phyloP scores from a whole-genome alignment of 768 basidiomycete genomes.

The Coprinopsis strossmayeri region DNA sequence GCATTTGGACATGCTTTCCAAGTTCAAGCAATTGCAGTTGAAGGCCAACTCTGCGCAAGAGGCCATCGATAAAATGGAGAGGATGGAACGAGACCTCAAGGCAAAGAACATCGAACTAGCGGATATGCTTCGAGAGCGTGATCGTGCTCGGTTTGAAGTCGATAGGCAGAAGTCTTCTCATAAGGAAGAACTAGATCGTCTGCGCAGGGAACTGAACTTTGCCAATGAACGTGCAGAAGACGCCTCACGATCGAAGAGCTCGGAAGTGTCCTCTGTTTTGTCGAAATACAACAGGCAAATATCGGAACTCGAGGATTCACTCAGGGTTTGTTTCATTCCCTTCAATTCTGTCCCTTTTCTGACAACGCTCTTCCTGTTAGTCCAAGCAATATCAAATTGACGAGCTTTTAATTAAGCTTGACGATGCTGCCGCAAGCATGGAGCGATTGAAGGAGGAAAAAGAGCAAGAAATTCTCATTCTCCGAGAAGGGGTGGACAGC shows the following conservation, averaged over 20 bases:
- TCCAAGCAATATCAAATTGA: slow-evolving; percentile 96
- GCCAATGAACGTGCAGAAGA: slow-evolving; percentile 99
- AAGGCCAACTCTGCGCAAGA: slow-evolving; percentile 99
- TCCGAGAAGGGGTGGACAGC: slow-evolving; percentile 92
- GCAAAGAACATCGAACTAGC: slow-evolving; percentile 98
- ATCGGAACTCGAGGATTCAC: slow-evolving; percentile 91
- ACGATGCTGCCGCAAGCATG: slow-evolving; percentile 66
- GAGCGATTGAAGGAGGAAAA: slow-evolving; percentile 90
- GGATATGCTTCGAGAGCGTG: slow-evolving; percentile 97
- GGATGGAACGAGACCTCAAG: slow-evolving; percentile 97
- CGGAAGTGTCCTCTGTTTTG: slow-evolving; percentile 84
- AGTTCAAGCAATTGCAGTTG: slow-evolving; percentile 95
- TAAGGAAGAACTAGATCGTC: slow-evolving; percentile 89
- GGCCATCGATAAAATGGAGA: slow-evolving; percentile 95
- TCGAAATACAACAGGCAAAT: slow-evolving; percentile 94
- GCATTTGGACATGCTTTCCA: slow-evolving; percentile 94
- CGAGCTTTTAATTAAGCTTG: slow-evolving; percentile 77
- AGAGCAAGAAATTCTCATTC: slow-evolving; percentile 92
- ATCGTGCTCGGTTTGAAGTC: slow-evolving; percentile 91
- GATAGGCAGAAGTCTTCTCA: slow-evolving; percentile 91
- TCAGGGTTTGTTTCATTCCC: slow-evolving; percentile 53
- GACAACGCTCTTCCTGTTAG: slow-evolving; percentile 31
- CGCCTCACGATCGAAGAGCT: slow-evolving; percentile 82
- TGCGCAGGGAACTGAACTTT: slow-evolving; percentile 88
- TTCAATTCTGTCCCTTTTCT: slow-evolving; percentile 5